Conservation (phyloP, 2,329 filamentous ascomycete species). For the Metarhizium humberi region DNA sequence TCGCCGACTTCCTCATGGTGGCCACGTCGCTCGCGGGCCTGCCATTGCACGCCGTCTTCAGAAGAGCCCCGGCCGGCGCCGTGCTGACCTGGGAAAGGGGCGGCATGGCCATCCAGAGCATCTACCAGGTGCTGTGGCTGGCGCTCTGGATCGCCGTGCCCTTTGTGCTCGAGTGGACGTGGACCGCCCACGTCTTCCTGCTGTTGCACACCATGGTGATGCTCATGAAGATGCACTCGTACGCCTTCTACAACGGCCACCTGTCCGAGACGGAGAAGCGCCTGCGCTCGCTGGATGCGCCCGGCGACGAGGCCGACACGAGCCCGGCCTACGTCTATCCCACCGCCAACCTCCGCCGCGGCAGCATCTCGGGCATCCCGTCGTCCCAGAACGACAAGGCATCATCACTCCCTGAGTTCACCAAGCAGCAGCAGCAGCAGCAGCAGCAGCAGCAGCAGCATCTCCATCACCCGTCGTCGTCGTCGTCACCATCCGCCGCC, state of each 20-base stretch:
- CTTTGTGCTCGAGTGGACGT: constrained; percentile 82
- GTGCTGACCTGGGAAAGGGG: constrained; percentile 63
- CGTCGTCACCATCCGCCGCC: constrained; percentile 7
- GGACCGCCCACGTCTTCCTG: constrained; percentile 95
- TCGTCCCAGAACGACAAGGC: constrained; percentile 9
- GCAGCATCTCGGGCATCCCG: constrained; percentile 27
- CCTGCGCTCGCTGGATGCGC: constrained; percentile 68
- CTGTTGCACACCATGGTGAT: constrained; percentile 83
- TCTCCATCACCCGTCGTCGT: neutral
- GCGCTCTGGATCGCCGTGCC: constrained; percentile 75
- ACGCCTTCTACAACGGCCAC: constrained; percentile 96
- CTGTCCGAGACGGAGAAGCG: constrained; percentile 78
- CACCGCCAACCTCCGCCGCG: constrained; percentile 41
- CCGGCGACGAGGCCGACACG: constrained; percentile 49
- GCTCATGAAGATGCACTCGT: constrained; percentile 99
- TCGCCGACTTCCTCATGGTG: constrained; percentile 83
- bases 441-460: too few relatives aligned
- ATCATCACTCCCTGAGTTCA: too few relatives aligned
- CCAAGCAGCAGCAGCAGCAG: too few relatives aligned
- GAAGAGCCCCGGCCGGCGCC: constrained; percentile 38
- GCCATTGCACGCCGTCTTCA: constrained; percentile 62
- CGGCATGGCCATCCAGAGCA: constrained; percentile 75
- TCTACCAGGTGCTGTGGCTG: constrained; percentile 74
- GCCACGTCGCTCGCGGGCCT: constrained; percentile 61
- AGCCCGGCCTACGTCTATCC: constrained; percentile 70